phyloP scores from a whole-genome alignment of 2,329 filamentous ascomycete genomes.

The Colletotrichum plurivorum region DNA sequence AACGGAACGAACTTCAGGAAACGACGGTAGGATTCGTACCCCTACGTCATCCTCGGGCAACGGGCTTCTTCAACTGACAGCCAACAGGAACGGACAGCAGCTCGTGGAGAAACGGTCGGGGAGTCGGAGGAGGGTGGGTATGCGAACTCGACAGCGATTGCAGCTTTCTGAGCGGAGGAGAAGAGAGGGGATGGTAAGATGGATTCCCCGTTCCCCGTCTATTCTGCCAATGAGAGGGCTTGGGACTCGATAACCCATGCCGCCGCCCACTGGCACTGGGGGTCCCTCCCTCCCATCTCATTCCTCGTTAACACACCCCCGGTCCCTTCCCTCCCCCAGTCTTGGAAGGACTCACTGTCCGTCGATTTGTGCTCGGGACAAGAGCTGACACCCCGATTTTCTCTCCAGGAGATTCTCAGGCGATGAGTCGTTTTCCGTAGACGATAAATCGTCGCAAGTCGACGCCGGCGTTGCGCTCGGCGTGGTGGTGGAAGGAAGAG shows the following conservation, averaged over 20 bases:
- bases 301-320: conserved; percentile 2
- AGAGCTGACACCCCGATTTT: conserved; percentile 29
- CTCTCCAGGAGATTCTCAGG: conserved; percentile 41
- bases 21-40: conserved; percentile 29
- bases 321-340: conserved; percentile 8
- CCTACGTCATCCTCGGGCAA: conserved; percentile 35
- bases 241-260: conserved; percentile 18
- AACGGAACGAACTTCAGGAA: conserved; percentile 15
- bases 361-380: conserved; percentile 7
- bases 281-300: conserved; percentile 5
- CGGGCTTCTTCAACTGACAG: conserved; percentile 20
- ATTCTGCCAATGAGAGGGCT: conserved; percentile 26
- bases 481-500: conserved; percentile 41
- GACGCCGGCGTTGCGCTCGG: conserved; percentile 41
- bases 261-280: conserved; percentile 9
- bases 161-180: conserved; percentile 82
- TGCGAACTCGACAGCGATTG: conserved; percentile 88
- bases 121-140: conserved; percentile 83
- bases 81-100: conserved; percentile 45
- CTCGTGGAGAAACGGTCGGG: conserved; percentile 70
- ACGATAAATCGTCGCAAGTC: conserved; percentile 33
- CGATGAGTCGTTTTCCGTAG: conserved; percentile 40
- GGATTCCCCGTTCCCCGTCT: conserved; percentile 28
- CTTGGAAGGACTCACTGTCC: background rate
- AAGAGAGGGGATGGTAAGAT: conserved; percentile 89